Conservation (phyloP, 768 basidiomycete genomes). For the Hypholoma fasciculare region DNA sequence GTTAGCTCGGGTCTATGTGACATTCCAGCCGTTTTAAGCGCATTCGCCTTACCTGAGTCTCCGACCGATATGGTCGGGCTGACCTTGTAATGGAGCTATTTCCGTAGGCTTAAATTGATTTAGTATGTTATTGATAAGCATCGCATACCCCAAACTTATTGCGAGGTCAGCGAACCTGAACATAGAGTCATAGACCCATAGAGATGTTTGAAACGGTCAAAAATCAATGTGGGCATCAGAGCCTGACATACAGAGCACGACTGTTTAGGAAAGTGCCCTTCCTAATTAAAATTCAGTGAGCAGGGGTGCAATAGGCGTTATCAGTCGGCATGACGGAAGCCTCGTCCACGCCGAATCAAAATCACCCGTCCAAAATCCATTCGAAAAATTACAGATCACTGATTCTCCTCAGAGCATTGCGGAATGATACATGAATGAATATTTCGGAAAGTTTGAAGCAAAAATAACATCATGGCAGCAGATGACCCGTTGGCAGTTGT, state of each 20-base stretch:
- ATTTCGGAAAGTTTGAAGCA: not conserved
- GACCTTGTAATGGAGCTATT: constrained; percentile 4
- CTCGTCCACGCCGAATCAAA: no score
- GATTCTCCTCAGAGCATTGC: no score
- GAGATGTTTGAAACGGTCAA: no score
- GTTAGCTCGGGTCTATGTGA: not conserved
- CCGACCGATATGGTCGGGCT: constrained; percentile 6
- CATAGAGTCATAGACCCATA: no score
- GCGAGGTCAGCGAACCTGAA: no score
- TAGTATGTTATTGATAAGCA: not conserved
- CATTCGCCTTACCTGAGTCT: constrained; percentile 7
- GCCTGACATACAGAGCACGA: not conserved
- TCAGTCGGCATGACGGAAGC: not conserved
- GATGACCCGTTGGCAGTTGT: not conserved
- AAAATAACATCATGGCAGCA: not conserved
- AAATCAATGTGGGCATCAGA: not conserved
- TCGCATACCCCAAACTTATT: not conserved
- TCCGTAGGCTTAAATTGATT: not conserved
- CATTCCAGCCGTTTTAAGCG: constrained; percentile 1
- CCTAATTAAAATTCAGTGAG: not conserved
- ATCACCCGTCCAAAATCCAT: no score
- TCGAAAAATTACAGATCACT: no score
- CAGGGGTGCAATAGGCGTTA: not conserved
- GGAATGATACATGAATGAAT: not conserved
- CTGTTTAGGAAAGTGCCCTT: constrained; percentile 1